phyloP scores from a whole-genome alignment of 805 yeast genomes.

The Lipomyces chichibuensis region DNA sequence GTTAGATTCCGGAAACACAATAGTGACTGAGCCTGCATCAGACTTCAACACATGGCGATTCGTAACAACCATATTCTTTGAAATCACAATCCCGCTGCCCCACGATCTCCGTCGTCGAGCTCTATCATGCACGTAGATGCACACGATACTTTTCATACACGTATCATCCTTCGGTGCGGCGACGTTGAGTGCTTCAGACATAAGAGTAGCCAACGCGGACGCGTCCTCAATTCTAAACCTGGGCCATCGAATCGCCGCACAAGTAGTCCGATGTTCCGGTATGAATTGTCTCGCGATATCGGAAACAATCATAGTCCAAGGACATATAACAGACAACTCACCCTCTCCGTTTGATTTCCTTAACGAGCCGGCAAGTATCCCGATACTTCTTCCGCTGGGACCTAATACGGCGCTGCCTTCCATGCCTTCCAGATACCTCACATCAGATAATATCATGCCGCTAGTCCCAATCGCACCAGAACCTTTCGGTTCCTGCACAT shows the following conservation, averaged over 20 bases:
- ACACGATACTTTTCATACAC: constrained; percentile 4
- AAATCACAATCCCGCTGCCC: constrained; percentile 24
- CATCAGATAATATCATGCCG: constrained; percentile 11
- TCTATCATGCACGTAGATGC: constrained; percentile 1
- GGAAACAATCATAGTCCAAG: constrained; percentile 18
- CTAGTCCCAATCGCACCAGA: no score
- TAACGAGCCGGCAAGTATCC: constrained; percentile 17
- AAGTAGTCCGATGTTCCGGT: no score
- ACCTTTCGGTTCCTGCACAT: no score
- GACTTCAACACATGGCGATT: constrained; percentile 21
- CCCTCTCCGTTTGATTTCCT: constrained; percentile 22
- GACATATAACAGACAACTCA: constrained; percentile 18
- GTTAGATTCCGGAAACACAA: not conserved
- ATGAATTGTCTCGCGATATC: constrained; percentile 3
- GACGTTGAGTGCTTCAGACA: not conserved
- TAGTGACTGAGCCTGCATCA: not conserved
- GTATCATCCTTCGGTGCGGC: not conserved
- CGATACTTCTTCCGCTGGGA: constrained; percentile 2
- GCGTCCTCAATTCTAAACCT: constrained; percentile 2
- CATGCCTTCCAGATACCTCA: constrained; percentile 20
- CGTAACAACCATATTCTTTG: constrained; percentile 13
- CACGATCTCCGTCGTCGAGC: constrained; percentile 5
- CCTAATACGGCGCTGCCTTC: constrained; percentile 23
- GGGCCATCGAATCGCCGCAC: not conserved
- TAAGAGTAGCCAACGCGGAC: not conserved